These are phyloP conservation scores for Liriodendron chinense DNA, from an alignment of 164 flowering plant species.

Conservation along the genomic window DNA sequence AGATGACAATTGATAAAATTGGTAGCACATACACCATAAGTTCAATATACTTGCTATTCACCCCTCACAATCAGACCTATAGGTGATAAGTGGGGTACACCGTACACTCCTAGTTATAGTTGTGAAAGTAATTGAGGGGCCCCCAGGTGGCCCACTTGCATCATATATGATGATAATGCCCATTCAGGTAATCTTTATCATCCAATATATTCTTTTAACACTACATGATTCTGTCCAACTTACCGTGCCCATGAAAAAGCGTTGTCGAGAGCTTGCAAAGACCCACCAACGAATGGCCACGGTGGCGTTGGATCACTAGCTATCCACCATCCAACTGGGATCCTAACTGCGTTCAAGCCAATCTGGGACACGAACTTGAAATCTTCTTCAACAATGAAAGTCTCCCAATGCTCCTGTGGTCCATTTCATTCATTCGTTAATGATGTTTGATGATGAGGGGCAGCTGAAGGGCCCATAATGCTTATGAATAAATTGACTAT, in stretches of 20 bases:
- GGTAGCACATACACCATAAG: no score
- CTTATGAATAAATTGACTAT: not conserved
- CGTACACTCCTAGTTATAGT: no score
- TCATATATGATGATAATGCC: no score
- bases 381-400: slow-evolving; percentile 43
- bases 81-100: no score
- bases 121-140: no score
- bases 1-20: no score
- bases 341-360: slow-evolving; percentile 50
- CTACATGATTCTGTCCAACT: slow-evolving; percentile 6
- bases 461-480: not conserved
- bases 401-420: slow-evolving; percentile 48
- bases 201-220: not conserved
- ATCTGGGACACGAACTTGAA: slow-evolving; percentile 43
- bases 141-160: no score
- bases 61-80: no score
- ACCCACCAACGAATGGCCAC: slow-evolving; percentile 52
- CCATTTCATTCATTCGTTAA: not conserved
- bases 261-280: slow-evolving; percentile 43
- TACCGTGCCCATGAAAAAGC: slow-evolving; percentile 61
- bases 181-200: no score
- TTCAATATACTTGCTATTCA: no score
- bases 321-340: slow-evolving; percentile 73
- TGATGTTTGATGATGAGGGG: not conserved
- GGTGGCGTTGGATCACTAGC: slow-evolving; percentile 52